Base-by-base conservation (phyloP, 2,329 filamentous ascomycete genomes). In the Talaromyces sp. region DNA sequence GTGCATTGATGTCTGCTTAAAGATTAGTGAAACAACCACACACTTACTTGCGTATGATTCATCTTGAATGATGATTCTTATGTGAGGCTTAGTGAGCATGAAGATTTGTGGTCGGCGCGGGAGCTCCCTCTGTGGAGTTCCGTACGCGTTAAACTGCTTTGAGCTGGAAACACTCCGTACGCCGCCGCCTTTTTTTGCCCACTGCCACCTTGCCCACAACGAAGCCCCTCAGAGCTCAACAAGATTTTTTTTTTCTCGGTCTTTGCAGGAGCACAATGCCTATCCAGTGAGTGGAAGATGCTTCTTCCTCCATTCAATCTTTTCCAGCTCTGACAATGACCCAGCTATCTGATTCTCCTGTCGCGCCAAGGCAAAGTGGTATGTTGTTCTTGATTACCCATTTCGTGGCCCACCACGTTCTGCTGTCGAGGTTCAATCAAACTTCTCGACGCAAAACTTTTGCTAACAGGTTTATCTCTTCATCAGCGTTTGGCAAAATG, bases 321-420 rank as follows among this genome's bases (percentile, higher is more conserved):
- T 63, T 34, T 19, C 36, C 45, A 61, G 29, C 58, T 69, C 71
- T 73, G 64, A 75, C 67, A 31, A 45, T 61, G n/a, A 29, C 62
- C 54, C 67, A 98, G 95, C 84, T 99, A 99, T 79, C 85, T 99
- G 73, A 98, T 99, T 79, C 88, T 99, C 79, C 89, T 99, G 72
- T 98, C 94, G 70, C 89, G 95, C 75, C 95, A 99, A 85, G 95
- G 95, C 84, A 99, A 99, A 90, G 95, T 99, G 82, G 94, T 99
- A 86, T 64, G 66, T 68, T 53, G 49, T 29, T 56, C 29, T 58
- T 31, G 56, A 29, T 59, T 59, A 19, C 25, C 36, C 74, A 93
- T 43, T 75, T 76, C 75, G 78, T 79, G 71, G 72, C 74, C 78
- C 76, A 81, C 79, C 77, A 51, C 59, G 22, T 43, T 58, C 31